phyloP scores from a whole-genome alignment of 805 yeast genomes.

The Maudiozyma serrabonitensis region DNA sequence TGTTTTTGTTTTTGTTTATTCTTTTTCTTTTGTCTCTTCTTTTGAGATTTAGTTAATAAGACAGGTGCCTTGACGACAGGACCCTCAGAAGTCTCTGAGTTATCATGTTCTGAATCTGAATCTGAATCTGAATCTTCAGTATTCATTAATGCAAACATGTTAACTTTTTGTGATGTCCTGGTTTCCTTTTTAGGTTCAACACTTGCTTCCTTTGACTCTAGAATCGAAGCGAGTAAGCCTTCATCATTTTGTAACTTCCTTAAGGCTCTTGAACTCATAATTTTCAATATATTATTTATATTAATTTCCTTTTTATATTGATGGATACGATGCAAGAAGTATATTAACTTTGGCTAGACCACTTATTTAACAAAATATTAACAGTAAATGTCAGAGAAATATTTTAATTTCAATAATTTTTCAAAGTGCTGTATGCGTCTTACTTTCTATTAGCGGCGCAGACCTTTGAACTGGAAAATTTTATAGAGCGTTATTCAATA shows the following conservation, averaged over 20 bases:
- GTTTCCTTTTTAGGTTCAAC: conserved; percentile 1
- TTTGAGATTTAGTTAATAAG: conserved; percentile 11
- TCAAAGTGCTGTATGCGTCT: neutral
- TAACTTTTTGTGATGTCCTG: conserved; percentile 4
- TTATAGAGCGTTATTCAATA: neutral
- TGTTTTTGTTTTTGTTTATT: conserved; percentile 14
- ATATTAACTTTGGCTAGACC: no score
- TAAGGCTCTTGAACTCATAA: conserved; percentile 31
- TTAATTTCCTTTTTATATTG: neutral
- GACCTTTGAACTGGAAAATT: neutral
- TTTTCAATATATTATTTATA: neutral
- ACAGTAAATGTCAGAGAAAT: no score
- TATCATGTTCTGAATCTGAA: conserved; percentile 7
- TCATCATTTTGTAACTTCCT: conserved; percentile 28
- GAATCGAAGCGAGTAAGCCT: conserved; percentile 17
- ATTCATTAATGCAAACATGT: conserved; percentile 24
- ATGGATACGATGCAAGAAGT: neutral
- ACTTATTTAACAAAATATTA: no score
- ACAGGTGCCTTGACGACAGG: conserved; percentile 2
- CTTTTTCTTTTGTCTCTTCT: conserved; percentile 17
- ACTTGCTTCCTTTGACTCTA: conserved; percentile 5
- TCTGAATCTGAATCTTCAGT: conserved; percentile 13
- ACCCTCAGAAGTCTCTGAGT: conserved; percentile 1
- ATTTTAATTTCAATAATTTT: no score
- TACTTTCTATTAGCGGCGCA: neutral